These are phyloP conservation scores for Coprinopsis cinerea DNA, from an alignment of 768 basidiomycete species.

Conservation along the genomic window DNA sequence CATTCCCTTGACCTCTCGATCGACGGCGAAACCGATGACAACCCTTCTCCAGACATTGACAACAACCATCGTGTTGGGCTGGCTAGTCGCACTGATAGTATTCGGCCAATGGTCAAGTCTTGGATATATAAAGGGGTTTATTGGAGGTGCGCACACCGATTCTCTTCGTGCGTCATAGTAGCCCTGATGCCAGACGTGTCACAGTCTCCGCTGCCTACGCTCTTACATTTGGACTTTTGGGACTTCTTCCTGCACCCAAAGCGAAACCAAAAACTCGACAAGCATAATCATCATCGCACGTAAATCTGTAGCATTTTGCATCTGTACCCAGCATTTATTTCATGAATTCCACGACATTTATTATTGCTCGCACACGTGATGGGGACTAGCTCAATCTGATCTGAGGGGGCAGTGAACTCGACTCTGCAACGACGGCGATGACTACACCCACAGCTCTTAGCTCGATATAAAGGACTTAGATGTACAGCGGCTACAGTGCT, in stretches of 20 bases:
- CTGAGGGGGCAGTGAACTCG: no score
- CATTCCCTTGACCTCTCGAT: neutral
- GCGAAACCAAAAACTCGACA: conserved; percentile 16
- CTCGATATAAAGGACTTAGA: neutral
- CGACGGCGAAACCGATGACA: neutral
- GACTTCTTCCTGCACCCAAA: conserved; percentile 62
- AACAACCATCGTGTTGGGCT: conserved; percentile 62
- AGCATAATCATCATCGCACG: neutral
- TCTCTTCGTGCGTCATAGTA: neutral
- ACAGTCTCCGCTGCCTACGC: conserved; percentile 67
- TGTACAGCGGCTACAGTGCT: conserved; percentile 33
- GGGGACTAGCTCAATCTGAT: no score
- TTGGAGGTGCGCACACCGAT: conserved; percentile 43
- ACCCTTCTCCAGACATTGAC: conserved; percentile 43
- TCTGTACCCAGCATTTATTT: no score
- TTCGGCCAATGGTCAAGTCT: conserved; percentile 63
- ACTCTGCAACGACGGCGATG: neutral
- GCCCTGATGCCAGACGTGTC: neutral
- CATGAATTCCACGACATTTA: no score
- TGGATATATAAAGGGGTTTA: conserved; percentile 56
- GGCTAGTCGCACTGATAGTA: conserved; percentile 54
- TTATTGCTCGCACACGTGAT: neutral
- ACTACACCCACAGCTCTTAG: neutral
- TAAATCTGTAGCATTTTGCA: no score
- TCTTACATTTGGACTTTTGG: conserved; percentile 67